Percentiles rank a stretch among this genome's conserved stretches.
Evolutionary conservation across 139 green algal species (phyloP).

Genomic region (Haematococcus sp.): DNA sequence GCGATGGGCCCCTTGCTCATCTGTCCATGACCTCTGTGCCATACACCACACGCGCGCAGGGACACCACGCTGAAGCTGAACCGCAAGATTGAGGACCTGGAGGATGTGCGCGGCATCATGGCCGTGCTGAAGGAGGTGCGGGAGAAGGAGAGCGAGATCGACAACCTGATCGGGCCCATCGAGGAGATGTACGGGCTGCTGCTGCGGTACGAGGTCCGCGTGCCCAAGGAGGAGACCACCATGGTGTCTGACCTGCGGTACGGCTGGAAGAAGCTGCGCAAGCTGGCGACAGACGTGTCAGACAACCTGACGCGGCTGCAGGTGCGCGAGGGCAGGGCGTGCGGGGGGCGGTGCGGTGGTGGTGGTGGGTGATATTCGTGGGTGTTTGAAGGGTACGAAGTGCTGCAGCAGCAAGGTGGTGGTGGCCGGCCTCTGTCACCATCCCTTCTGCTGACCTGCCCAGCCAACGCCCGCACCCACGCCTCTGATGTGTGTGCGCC

Average conservation of each 20-base stretch:
- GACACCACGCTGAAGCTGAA: conserved; percentile 83
- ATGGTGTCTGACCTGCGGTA: conserved; percentile 85
- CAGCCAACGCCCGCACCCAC: too few relatives aligned
- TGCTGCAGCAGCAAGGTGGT: too few relatives aligned
- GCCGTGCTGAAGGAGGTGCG: conserved; percentile 81
- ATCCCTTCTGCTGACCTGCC: too few relatives aligned
- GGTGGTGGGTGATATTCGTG: too few relatives aligned
- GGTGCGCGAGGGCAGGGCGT: conserved; percentile 48
- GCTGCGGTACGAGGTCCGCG: conserved; percentile 73
- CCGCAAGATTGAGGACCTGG: conserved; percentile 80
- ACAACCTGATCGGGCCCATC: conserved; percentile 83
- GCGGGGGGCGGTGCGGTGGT: too few relatives aligned
- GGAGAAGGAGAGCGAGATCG: conserved; percentile 85
- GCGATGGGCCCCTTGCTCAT: too few relatives aligned
- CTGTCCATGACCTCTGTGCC: background rate
- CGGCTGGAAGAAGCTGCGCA: conserved; percentile 88
- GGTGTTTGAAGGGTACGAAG: too few relatives aligned
- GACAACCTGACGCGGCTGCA: conserved; percentile 82
- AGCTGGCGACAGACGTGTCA: conserved; percentile 75
- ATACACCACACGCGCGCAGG: conserved; percentile 2
- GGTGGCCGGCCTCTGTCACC: too few relatives aligned
- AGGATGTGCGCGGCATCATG: conserved; percentile 84
- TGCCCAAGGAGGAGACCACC: conserved; percentile 92
- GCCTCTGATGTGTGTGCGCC: too few relatives aligned
- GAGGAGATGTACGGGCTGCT: conserved; percentile 94